These are phyloP conservation scores for Diaporthe vaccinii DNA, from an alignment of 2,329 filamentous ascomycete genomes.

Conservation along the genomic window DNA sequence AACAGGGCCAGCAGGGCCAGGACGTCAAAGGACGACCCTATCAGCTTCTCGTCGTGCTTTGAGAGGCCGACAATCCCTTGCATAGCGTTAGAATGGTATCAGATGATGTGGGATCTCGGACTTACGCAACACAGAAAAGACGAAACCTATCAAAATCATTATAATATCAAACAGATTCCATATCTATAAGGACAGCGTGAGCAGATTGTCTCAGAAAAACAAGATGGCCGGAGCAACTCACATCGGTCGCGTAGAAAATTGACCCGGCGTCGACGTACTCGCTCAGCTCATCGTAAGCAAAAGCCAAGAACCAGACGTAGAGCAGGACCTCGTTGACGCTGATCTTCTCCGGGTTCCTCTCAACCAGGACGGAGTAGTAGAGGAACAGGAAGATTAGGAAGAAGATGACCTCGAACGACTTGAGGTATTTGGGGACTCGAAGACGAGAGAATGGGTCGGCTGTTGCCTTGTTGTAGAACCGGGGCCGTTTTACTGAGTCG, in stretches of 20 bases:
- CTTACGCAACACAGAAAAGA: conserved; percentile 81
- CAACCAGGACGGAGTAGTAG: conserved; percentile 89
- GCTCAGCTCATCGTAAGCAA: conserved; percentile 88
- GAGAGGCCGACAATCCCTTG: conserved; percentile 76
- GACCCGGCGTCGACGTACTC: conserved; percentile 89
- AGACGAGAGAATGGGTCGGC: conserved; percentile 81
- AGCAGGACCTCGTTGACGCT: conserved; percentile 79
- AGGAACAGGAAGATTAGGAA: conserved; percentile 82
- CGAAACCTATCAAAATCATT: conserved; percentile 80
- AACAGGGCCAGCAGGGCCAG: conserved; percentile 89
- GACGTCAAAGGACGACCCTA: conserved; percentile 89
- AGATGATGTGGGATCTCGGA: conserved; percentile 41
- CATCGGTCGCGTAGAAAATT: conserved; percentile 85
- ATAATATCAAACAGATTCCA: conserved; percentile 85
- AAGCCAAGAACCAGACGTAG: conserved; percentile 89
- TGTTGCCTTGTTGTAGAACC: conserved; percentile 77
- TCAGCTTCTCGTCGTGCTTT: conserved; percentile 71
- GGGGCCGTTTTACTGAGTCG: conserved; percentile 79
- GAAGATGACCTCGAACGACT: conserved; percentile 86
- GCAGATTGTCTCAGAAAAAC: conserved; percentile 80
- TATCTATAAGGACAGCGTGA: conserved; percentile 71
- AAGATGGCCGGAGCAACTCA: conserved; percentile 50
- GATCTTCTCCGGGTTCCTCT: conserved; percentile 75
- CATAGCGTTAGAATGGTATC: conserved; percentile 41
- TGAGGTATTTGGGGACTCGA: conserved; percentile 87